Conservation (phyloP, 2,329 filamentous ascomycete genomes). For the Colletotrichum chlorophyti region DNA sequence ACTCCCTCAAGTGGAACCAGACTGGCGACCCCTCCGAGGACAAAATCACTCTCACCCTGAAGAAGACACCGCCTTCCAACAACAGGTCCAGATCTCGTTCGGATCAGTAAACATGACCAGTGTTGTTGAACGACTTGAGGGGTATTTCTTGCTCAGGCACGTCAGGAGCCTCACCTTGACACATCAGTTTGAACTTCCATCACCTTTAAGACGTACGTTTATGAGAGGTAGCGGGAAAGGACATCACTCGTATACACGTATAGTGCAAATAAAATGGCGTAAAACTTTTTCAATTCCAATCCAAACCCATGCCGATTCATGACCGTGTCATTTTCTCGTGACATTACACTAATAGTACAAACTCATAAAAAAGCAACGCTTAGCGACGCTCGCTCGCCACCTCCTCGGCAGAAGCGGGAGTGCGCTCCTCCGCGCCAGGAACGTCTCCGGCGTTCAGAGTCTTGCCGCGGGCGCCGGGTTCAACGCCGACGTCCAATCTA, state of each 20-base stretch:
- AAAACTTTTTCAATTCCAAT: neutral
- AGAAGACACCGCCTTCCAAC: conserved; percentile 29
- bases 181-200: too few relatives aligned
- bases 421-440: conserved; percentile 34
- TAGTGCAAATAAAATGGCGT: neutral
- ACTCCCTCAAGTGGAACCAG: conserved; percentile 34
- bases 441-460: conserved; percentile 27
- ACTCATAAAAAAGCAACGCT: neutral
- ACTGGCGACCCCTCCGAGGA: conserved; percentile 21
- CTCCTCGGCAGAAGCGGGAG: conserved; percentile 34
- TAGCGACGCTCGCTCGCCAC: conserved; percentile 31
- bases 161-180: too few relatives aligned
- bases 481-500: conserved; percentile 39
- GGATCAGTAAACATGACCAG: too few relatives aligned
- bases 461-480: conserved; percentile 34
- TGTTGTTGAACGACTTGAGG: too few relatives aligned
- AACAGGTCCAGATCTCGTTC: neutral
- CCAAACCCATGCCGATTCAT: neutral
- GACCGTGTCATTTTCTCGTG: neutral
- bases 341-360: conserved; percentile 9
- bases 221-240: neutral
- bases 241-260: neutral
- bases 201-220: too few relatives aligned
- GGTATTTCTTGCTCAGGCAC: too few relatives aligned
- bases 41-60: conserved; percentile 31